Evolutionary conservation across 306 rosid genomes (phyloP).

Genomic region (Sphenostylis stenocarpa): DNA sequence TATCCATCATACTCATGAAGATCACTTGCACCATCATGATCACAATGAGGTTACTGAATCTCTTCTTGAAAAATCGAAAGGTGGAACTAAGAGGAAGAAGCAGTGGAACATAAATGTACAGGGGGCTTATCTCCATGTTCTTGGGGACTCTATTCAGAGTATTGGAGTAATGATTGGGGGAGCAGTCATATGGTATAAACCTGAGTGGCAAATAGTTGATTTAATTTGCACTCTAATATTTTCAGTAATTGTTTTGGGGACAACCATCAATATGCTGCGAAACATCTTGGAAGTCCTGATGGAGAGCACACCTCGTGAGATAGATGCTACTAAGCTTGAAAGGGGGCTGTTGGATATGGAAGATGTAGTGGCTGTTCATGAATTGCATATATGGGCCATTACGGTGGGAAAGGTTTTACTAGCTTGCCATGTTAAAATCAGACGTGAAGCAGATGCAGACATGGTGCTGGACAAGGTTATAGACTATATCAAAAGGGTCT

Average conservation of each 20-base stretch:
- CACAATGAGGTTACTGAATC: slow-evolving; percentile 38
- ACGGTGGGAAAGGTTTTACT: slow-evolving; percentile 72
- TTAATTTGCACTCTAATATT: slow-evolving; percentile 68
- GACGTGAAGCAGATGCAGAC: slow-evolving; percentile 80
- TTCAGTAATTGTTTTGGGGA: slow-evolving; percentile 65
- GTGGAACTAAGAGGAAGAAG: slow-evolving; percentile 41
- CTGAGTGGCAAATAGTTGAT: slow-evolving; percentile 69
- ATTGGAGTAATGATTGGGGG: slow-evolving; percentile 86
- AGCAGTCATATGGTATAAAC: slow-evolving; percentile 70
- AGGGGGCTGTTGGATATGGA: slow-evolving; percentile 66
- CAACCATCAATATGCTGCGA: slow-evolving; percentile 68
- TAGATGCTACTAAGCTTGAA: slow-evolving; percentile 67
- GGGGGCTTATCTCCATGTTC: slow-evolving; percentile 85
- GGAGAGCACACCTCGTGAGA: slow-evolving; percentile 84
- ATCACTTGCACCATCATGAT: slow-evolving; percentile 29
- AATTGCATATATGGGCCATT: slow-evolving; percentile 81
- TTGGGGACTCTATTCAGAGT: slow-evolving; percentile 76
- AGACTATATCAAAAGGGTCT: slow-evolving; percentile 65
- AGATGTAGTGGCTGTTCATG: slow-evolving; percentile 78
- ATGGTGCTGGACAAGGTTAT: slow-evolving; percentile 64
- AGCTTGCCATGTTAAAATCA: slow-evolving; percentile 79
- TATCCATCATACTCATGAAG: slow-evolving; percentile 33
- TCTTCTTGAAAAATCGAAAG: slow-evolving; percentile 49
- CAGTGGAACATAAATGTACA: slow-evolving; percentile 57
- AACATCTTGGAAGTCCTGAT: slow-evolving; percentile 72